These are phyloP conservation scores for Aurantiochytrium sp. DNA, from an alignment of 108 stramenopile species.

Conservation along the genomic window DNA sequence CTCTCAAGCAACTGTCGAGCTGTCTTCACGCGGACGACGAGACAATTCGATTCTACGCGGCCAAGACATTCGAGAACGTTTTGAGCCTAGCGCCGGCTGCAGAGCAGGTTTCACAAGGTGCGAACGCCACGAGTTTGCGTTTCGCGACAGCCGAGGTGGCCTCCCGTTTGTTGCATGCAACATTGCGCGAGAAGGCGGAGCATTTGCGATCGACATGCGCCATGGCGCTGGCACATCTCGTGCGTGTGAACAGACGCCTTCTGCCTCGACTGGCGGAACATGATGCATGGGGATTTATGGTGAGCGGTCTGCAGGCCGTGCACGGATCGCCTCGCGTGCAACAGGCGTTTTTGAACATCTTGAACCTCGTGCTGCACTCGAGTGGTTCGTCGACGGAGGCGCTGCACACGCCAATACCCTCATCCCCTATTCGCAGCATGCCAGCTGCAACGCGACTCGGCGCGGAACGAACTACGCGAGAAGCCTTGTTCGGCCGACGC, in stretches of 20 bases:
- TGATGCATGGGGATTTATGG: neutral
- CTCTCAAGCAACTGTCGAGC: neutral
- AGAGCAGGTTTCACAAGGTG: neutral
- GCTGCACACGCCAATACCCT: neutral
- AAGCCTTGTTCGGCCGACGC: neutral
- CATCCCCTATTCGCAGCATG: neutral
- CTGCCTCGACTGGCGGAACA: neutral
- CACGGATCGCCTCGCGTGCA: neutral
- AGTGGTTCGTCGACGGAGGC: neutral
- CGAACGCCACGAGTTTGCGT: neutral
- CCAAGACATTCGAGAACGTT: neutral
- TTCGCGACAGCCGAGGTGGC: constrained; percentile 11
- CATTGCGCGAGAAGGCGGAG: neutral
- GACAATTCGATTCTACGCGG: neutral
- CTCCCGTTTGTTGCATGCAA: neutral
- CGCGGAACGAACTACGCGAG: neutral
- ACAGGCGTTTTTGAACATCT: neutral
- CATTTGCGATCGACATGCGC: neutral
- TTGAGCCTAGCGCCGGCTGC: neutral
- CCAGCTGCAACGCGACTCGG: neutral
- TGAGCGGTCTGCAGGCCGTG: neutral
- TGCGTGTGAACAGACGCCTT: neutral
- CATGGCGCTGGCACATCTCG: neutral
- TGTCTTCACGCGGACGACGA: neutral
- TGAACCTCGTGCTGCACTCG: constrained; percentile 8